Evolutionary conservation across 768 basidiomycete species (phyloP).

Genomic region (Strobilomyces echinocephalus): DNA sequence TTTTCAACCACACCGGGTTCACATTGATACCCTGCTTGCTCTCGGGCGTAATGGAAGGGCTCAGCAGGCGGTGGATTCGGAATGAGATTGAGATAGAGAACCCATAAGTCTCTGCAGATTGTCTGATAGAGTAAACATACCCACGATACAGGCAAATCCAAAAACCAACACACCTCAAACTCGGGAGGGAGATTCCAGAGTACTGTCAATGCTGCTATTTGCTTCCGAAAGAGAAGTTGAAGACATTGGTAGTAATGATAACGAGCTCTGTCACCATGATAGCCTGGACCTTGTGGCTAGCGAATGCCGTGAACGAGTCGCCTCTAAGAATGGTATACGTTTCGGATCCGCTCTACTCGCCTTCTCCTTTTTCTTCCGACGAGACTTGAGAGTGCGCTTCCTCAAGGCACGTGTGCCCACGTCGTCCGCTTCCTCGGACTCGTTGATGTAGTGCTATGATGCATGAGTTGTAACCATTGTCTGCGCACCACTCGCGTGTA

Average conservation of each 20-base stretch:
- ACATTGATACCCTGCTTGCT: slow-evolving; percentile 24
- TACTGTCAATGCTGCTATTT: slow-evolving; percentile 54
- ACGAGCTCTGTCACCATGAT: slow-evolving; percentile 73
- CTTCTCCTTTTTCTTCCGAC: slow-evolving; percentile 46
- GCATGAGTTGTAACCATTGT: neutral
- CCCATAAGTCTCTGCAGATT: slow-evolving; percentile 79
- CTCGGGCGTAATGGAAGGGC: slow-evolving; percentile 47
- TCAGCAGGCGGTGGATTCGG: slow-evolving; percentile 58
- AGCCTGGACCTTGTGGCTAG: slow-evolving; percentile 48
- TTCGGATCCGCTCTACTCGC: slow-evolving; percentile 55
- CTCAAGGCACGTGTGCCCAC: slow-evolving; percentile 56
- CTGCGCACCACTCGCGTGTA: no score
- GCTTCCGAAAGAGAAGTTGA: slow-evolving; percentile 76
- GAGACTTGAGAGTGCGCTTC: slow-evolving; percentile 62
- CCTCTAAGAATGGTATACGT: slow-evolving; percentile 34
- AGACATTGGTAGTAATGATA: slow-evolving; percentile 82
- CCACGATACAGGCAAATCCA: neutral
- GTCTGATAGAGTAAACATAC: slow-evolving; percentile 38
- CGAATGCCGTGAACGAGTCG: neutral
- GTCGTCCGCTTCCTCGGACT: slow-evolving; percentile 67
- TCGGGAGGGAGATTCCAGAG: slow-evolving; percentile 74
- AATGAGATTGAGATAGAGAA: slow-evolving; percentile 60
- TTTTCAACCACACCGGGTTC: slow-evolving; percentile 6
- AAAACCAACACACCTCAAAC: slow-evolving; percentile 57
- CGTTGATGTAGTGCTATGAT: slow-evolving; percentile 73